Evolutionary conservation across 352 stramenopile genomes (phyloP), one percentile per base, ranked within the genome.

Genomic region (Pythium grandisporangium): DNA sequence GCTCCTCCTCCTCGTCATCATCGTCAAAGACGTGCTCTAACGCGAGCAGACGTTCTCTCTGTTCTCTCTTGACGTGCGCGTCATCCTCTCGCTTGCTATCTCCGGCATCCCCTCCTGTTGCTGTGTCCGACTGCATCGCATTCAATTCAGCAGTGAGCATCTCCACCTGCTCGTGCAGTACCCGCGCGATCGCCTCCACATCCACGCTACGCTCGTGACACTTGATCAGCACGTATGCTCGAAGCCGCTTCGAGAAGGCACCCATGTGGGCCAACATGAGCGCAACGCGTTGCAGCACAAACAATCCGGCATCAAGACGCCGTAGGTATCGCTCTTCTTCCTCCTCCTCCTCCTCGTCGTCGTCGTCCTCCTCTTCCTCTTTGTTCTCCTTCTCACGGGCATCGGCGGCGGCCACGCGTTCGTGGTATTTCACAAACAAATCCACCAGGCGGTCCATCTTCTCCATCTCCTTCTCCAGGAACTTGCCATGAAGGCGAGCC

Each of bases 391-490:
- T 25, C 16, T 66, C 66, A 6, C 51, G 43, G 21, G 56, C 41
- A 13, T 39, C 41, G 4, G 52, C 52, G 1, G 45, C 41, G n/a
- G 36, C 44, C 1, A 93, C 74, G 3, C 74, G 69, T 1, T 55
- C 48, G 14, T 89, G 53, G 50, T 90, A 90, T 47, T 82, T 80
- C 2, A 62, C 66, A 44, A 89, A 89, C 21, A 89, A 42, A 49
- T 90, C 77, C 8, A 93, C 59, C 3, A 88, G 45, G 13, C 79
- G 70, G 42, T 93, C 79, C 17, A 88, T 45, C 48, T 93, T 93
- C 30, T 93, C 76, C 58, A 84, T 79, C 6, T 85, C 69, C 20
- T 68, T 81, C 42, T 93, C 79, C 1, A 89, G 50, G 58, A 93
- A 89, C 42, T 93, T 93, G 30, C 66, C 76, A 25, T 93, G 68